Conservation (phyloP, 192 early-diverging fungal genomes). For the Kappamyces sp. region DNA sequence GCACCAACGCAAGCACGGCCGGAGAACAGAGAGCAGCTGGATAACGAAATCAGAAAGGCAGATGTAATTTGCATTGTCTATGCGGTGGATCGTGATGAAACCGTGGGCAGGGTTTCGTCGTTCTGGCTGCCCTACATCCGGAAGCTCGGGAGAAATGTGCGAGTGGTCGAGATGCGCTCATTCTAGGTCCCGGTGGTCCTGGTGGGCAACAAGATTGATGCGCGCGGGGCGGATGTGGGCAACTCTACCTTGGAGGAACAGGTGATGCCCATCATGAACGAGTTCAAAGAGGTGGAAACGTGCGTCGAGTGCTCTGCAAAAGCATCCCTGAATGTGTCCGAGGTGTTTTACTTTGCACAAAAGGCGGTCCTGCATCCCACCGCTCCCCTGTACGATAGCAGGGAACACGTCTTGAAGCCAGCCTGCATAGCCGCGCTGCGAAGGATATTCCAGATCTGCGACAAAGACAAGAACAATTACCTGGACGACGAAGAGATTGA, state of each 20-base stretch:
- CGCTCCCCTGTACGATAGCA: constrained; percentile 90
- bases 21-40: constrained; percentile 83
- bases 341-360: constrained; percentile 99
- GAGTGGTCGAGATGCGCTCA: constrained; percentile 12
- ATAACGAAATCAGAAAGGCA: constrained; percentile 91
- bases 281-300: constrained; percentile 99
- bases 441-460: constrained; percentile 94
- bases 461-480: constrained; percentile 86
- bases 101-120: constrained; percentile 76
- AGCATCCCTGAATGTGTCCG: constrained; percentile 87
- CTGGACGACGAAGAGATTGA: constrained; percentile 94
- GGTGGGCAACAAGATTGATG: constrained; percentile 88
- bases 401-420: constrained; percentile 86
- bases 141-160: constrained; percentile 84
- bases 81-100: constrained; percentile 75
- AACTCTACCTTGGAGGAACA: constrained; percentile 88
- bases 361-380: constrained; percentile 98
- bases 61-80: constrained; percentile 99
- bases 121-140: constrained; percentile 95
- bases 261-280: constrained; percentile 97
- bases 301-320: constrained; percentile 99
- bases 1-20: constrained; percentile 55
- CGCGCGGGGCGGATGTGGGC: constrained; percentile 74
- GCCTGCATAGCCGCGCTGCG: constrained; percentile 86
- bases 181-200: constrained; percentile 83